A percentile compares a stretch with the other conserved stretches of the same genome.
phyloP scores from a whole-genome alignment of 2,329 filamentous ascomycete species.

The Fusarium udum region DNA sequence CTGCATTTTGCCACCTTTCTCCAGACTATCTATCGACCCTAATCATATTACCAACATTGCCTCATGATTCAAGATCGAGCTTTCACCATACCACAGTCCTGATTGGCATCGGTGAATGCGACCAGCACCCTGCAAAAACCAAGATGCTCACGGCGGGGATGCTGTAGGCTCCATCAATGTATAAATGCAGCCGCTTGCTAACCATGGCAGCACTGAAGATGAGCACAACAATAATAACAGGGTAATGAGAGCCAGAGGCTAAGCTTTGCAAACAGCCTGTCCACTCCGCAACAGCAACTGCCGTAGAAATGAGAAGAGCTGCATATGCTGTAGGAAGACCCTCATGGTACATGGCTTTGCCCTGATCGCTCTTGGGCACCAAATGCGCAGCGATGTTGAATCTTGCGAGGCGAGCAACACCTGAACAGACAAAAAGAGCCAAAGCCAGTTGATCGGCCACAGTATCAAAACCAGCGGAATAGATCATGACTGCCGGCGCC shows the following conservation, averaged over 20 bases:
- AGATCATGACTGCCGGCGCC: background rate
- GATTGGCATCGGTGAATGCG: background rate
- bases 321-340: background rate
- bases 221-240: background rate
- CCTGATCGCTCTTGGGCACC: background rate
- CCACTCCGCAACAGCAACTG: background rate
- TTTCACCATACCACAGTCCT: background rate
- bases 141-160: background rate
- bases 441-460: background rate
- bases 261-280: background rate
- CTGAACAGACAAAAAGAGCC: background rate
- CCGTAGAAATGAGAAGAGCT: background rate
- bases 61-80: background rate
- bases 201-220: background rate
- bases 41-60: fast-evolving
- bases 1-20: background rate
- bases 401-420: background rate
- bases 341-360: background rate
- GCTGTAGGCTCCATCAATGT: background rate
- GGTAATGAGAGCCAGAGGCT: background rate
- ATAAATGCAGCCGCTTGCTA: background rate
- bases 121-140: background rate
- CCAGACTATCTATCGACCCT: fast-evolving
- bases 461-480: background rate
- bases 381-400: background rate